Evolutionary conservation across 2,329 filamentous ascomycete genomes (phyloP).

Genomic region (Pyricularia pennisetigena): DNA sequence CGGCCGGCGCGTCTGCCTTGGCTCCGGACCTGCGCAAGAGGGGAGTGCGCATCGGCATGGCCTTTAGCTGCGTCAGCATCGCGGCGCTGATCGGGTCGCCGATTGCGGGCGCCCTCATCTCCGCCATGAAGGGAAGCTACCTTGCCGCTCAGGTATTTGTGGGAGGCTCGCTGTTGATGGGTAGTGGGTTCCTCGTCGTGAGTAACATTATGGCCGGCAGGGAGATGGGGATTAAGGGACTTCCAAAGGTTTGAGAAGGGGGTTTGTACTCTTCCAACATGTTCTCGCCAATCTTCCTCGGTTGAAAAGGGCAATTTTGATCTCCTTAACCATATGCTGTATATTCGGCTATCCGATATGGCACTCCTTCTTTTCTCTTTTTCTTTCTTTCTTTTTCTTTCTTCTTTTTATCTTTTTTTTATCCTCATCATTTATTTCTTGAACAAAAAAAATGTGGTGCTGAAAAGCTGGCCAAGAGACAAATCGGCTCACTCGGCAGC

Average conservation of each 20-base stretch:
- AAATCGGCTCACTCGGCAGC: neutral
- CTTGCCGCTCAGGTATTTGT: slow-evolving; percentile 39
- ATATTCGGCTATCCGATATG: neutral
- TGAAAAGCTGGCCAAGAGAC: no score
- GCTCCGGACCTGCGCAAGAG: slow-evolving; percentile 40
- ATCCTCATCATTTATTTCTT: no score
- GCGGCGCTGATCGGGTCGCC: slow-evolving; percentile 42
- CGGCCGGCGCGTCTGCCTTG: slow-evolving; percentile 46
- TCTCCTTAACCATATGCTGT: no score
- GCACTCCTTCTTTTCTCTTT: no score
- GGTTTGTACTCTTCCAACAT: neutral
- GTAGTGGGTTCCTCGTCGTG: slow-evolving; percentile 25
- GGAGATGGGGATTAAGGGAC: slow-evolving; percentile 25
- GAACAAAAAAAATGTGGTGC: no score
- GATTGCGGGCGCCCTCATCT: slow-evolving; percentile 39
- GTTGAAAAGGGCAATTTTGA: no score
- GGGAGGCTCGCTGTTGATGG: slow-evolving; percentile 30
- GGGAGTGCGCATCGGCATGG: slow-evolving; percentile 48
- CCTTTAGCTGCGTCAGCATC: slow-evolving; percentile 45
- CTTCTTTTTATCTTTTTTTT: no score
- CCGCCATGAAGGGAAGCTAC: slow-evolving; percentile 28
- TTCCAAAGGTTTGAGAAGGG: slow-evolving; percentile 23
- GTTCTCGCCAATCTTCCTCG: no score
- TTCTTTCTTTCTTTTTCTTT: no score
- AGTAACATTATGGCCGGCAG: slow-evolving; percentile 28